Percentiles rank a stretch among this genome's conserved stretches.
These are phyloP conservation scores for apple (Malus domestica) DNA, from an alignment of 306 rosid species.

Conservation along the genomic window ASM211411v1 NC_041793.1:31647001-31647500, in stretches of 20 bases:
- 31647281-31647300: too few relatives aligned
- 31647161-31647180: background rate
- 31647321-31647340: background rate
- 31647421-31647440: too few relatives aligned
- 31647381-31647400: too few relatives aligned
- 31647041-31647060: background rate
- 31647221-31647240: background rate
- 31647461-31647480: too few relatives aligned
- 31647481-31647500: too few relatives aligned
- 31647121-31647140: background rate
- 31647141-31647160: too few relatives aligned
- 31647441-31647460: too few relatives aligned
- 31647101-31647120: background rate
- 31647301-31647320: background rate
- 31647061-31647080: background rate
- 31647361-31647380: fast-evolving
- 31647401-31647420: too few relatives aligned
- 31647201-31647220: too few relatives aligned
- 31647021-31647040: background rate
- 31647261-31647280: too few relatives aligned
- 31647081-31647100: background rate
- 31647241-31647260: too few relatives aligned
- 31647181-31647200: background rate
- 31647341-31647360: background rate
- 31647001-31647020: background rate